These are phyloP conservation scores for Aspergillus sp. DNA, from an alignment of 2,329 filamentous ascomycete genomes.

Conservation along the genomic window DNA sequence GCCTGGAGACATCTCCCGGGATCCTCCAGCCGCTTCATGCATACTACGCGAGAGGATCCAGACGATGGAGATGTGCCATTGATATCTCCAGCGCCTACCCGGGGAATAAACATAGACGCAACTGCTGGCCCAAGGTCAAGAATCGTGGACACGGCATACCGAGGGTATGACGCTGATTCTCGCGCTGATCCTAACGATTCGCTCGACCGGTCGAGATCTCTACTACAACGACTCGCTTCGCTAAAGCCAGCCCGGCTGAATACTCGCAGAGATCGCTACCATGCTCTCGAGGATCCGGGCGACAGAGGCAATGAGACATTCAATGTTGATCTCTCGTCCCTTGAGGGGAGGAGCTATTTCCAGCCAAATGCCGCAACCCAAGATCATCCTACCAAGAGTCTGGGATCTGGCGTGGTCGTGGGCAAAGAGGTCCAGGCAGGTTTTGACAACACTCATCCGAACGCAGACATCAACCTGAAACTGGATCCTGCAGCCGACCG, in stretches of 20 bases:
- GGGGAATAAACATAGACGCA: too few relatives aligned
- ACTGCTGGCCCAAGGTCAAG: too few relatives aligned
- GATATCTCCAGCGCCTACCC: too few relatives aligned
- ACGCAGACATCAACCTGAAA: neutral
- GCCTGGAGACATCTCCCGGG: too few relatives aligned
- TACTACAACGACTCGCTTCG: slow-evolving; percentile 3
- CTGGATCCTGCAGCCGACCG: neutral
- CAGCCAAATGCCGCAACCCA: too few relatives aligned
- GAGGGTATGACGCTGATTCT: neutral
- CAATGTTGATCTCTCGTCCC: slow-evolving; percentile 11
- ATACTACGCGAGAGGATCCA: neutral
- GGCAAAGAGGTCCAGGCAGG: neutral
- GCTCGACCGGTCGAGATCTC: slow-evolving; percentile 3
- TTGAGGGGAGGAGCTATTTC: slow-evolving; percentile 6
- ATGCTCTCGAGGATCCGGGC: slow-evolving; percentile 7
- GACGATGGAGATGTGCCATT: neutral
- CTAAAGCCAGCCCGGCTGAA: slow-evolving; percentile 3
- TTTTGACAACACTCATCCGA: neutral
- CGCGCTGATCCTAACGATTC: neutral
- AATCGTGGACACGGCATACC: slow-evolving; percentile 1
- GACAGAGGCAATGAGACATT: slow-evolving; percentile 5
- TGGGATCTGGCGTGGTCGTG: neutral
- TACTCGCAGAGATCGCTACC: slow-evolving; percentile 3
- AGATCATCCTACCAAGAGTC: neutral
- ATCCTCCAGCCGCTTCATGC: too few relatives aligned